Evolutionary conservation across 352 stramenopile species (phyloP).

Genomic region (Globisporangium paroecandrum): DNA sequence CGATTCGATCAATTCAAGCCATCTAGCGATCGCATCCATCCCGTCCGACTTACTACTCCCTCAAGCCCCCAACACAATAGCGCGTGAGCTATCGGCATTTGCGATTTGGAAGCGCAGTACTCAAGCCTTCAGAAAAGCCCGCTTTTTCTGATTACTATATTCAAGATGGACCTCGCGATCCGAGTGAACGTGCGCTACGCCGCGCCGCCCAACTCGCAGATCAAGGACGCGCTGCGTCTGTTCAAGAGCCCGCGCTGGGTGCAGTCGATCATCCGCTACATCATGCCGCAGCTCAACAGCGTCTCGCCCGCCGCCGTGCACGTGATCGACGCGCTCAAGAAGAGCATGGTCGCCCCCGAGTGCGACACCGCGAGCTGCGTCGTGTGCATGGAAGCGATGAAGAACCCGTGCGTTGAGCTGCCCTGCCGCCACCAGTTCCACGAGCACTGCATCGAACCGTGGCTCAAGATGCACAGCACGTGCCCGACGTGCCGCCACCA

Average conservation of each 20-base stretch:
- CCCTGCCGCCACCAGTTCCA: conserved; percentile 84
- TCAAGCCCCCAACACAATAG: background rate
- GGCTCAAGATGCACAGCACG: conserved; percentile 85
- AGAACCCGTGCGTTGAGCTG: conserved; percentile 53
- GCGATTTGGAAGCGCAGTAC: conserved; percentile 3
- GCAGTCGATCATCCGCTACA: conserved; percentile 89
- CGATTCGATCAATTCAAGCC: background rate
- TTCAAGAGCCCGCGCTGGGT: conserved; percentile 90
- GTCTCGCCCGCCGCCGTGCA: conserved; percentile 67
- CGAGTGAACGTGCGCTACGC: conserved; percentile 87
- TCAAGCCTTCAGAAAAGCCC: background rate
- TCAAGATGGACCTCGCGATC: conserved; percentile 80
- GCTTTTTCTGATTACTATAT: background rate
- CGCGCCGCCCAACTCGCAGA: conserved; percentile 79
- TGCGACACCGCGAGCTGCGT: conserved; percentile 45
- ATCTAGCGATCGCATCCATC: conserved; percentile 4
- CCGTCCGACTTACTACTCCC: background rate
- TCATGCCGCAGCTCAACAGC: conserved; percentile 85
- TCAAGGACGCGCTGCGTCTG: conserved; percentile 81
- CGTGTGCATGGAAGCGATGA: conserved; percentile 80
- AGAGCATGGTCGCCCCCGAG: conserved; percentile 23
- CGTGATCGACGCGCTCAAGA: conserved; percentile 61
- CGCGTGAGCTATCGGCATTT: conserved; percentile 1
- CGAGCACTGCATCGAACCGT: conserved; percentile 73
- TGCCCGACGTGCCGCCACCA: conserved; percentile 82